A percentile compares a stretch with the other conserved stretches of the same genome.
These are phyloP conservation scores for Hura crepitans DNA, from an alignment of 441 rosid genomes.

Conservation along the genomic window DNA sequence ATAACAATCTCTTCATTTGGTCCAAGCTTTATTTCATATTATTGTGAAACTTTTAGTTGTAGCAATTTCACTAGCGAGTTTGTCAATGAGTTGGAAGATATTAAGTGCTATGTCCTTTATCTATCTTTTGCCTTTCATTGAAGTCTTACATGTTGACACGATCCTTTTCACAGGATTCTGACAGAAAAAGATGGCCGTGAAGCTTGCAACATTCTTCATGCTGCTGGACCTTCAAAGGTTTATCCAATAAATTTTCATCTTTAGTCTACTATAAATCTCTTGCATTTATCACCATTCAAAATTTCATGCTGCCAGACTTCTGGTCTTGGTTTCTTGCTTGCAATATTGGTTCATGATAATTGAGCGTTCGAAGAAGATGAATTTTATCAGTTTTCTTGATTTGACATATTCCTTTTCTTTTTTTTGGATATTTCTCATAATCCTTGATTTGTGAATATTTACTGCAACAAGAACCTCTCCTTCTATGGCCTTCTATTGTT, in stretches of 20 bases:
- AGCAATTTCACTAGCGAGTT: not conserved
- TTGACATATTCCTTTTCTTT: not conserved
- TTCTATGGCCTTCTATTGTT: not conserved
- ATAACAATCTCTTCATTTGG: not conserved
- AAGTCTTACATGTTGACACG: constrained; percentile 8
- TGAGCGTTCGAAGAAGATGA: not conserved
- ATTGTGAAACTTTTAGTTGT: not conserved
- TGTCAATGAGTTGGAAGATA: not conserved
- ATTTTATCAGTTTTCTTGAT: not conserved
- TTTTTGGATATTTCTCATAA: not conserved
- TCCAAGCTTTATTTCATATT: constrained; percentile 4
- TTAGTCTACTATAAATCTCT: constrained; percentile 12
- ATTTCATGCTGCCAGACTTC: constrained; percentile 4
- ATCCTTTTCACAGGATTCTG: constrained; percentile 52
- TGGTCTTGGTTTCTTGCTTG: not conserved
- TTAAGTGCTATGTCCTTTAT: not conserved
- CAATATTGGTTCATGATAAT: not conserved
- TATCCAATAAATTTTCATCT: constrained; percentile 11
- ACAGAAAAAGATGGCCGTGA: constrained; percentile 82
- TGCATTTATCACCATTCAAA: not conserved
- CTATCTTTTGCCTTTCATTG: not conserved
- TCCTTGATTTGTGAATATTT: not conserved
- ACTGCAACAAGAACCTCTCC: not conserved
- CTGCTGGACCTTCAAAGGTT: constrained; percentile 95
- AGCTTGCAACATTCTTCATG: constrained; percentile 91